Evolutionary conservation across 106 monocot genomes (phyloP), one percentile per base, ranked within the genome.

Genomic region (Dactylorhiza incarnata): DNA sequence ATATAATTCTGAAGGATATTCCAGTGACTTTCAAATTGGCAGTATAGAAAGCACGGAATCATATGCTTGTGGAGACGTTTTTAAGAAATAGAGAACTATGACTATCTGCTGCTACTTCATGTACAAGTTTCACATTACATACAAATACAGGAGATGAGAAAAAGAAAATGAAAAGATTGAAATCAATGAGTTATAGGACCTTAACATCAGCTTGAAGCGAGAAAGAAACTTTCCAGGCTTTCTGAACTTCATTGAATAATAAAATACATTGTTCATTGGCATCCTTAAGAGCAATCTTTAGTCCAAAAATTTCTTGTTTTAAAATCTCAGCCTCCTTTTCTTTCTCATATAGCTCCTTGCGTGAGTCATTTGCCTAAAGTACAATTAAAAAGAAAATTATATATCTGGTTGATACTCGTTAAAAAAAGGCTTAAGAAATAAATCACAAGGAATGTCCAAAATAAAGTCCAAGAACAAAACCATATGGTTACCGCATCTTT

Each of bases 241-340:
- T 99, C 72, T 99, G 97, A n/a, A 92, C 94, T 94, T 99, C 97
- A 82, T 90, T 91, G 70, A 99, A 99, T 49, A 99, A 82, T 49
- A 99, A 77, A 59, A 78, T 88, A 71, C 97, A 94, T 73, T 99
- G 97, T 66, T 94, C 87, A 88, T 99, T 90, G 73, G 97, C 86
- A 63, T 88, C 94, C 68, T 94, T 88, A 13, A 99, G 82, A 69
- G 89, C 73, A 78, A 83, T 19, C 58, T 91, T 91, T 77, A 94
- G 68, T 68, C 45, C 83, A 15, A 85, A 25, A 68, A 88, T 69
- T 84, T 99, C 88, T 65, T 86, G 84, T 46, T 74, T 86, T 74
- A 94, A 68, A 82, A 87, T 87, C 73, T 72, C 68, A 56, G 82
- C 74, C 81, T 89, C 94, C 82, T 90, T 94, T 72, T 99, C 97